Evolutionary conservation across 1,284 basidiomycete genomes (phyloP).

Genomic region (Somion occarium): DNA sequence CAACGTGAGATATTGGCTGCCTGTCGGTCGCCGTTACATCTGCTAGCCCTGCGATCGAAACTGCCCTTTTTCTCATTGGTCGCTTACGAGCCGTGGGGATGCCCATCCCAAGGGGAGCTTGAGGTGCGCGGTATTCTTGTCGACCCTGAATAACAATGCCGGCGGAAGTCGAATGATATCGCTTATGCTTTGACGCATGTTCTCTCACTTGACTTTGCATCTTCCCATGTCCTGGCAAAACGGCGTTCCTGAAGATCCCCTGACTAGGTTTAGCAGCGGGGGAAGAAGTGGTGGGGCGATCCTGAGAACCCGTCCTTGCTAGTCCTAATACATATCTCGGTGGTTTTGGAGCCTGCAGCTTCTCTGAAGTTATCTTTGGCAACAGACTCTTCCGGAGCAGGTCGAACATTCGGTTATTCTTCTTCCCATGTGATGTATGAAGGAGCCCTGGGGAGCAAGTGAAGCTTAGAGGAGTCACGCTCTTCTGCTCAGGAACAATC

Average conservation of each 20-base stretch:
- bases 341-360: slow-evolving; percentile 30
- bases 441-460: slow-evolving; percentile 68
- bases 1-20: not conserved
- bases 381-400: slow-evolving; percentile 45
- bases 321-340: not conserved
- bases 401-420: slow-evolving; percentile 41
- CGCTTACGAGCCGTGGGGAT: not conserved
- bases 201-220: not conserved
- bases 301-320: no score
- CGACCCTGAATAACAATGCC: not conserved
- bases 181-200: not conserved
- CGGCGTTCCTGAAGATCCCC: not conserved
- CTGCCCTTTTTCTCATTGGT: not conserved
- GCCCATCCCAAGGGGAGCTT: not conserved
- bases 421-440: slow-evolving; percentile 58
- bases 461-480: slow-evolving; percentile 65
- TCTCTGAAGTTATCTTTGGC: slow-evolving; percentile 55
- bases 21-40: not conserved
- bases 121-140: not conserved
- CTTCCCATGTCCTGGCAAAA: no score
- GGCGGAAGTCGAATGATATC: not conserved
- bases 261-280: not conserved
- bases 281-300: not conserved
- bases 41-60: not conserved
- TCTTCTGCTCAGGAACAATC: slow-evolving; percentile 39